Percentiles rank a stretch among this genome's conserved stretches.
Evolutionary conservation across 2,329 filamentous ascomycete genomes (phyloP).

Genomic region (Leptographium flavum): DNA sequence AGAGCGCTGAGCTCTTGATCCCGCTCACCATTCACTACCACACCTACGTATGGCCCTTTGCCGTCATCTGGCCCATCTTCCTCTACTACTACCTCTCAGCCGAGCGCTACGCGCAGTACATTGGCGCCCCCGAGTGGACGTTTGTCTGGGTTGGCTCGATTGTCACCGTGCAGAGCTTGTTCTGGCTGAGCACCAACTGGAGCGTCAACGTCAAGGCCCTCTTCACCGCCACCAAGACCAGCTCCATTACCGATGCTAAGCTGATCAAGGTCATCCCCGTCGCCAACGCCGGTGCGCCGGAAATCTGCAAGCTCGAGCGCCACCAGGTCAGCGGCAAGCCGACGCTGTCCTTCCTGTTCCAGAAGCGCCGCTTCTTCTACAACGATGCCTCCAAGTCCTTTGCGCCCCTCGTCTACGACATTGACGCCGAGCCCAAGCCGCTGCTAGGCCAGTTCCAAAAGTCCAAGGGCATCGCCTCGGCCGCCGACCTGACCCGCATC

Average conservation of each 20-base stretch:
- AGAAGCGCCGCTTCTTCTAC: constrained; percentile 94
- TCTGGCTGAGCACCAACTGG: constrained; percentile 97
- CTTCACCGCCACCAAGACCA: constrained; percentile 65
- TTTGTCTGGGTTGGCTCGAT: constrained; percentile 88
- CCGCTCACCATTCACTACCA: constrained; percentile 71
- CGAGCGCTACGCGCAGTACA: constrained; percentile 79
- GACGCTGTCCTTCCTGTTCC: constrained; percentile 83
- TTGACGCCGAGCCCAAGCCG: constrained; percentile 78
- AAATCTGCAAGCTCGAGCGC: constrained; percentile 70
- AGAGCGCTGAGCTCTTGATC: constrained; percentile 74
- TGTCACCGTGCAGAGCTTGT: constrained; percentile 70
- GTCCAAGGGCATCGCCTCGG: constrained; percentile 58
- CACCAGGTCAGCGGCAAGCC: constrained; percentile 63
- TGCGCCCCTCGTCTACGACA: constrained; percentile 63
- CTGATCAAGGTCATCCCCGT: constrained; percentile 88
- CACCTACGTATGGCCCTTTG: constrained; percentile 85
- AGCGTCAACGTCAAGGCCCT: constrained; percentile 72
- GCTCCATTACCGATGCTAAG: constrained; percentile 56
- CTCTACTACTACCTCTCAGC: constrained; percentile 72
- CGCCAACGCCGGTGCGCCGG: constrained; percentile 75
- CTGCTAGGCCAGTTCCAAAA: constrained; percentile 64
- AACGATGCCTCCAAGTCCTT: constrained; percentile 59
- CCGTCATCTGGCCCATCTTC: constrained; percentile 84
- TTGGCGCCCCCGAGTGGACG: constrained; percentile 93
- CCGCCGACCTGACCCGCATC: constrained; percentile 63